A percentile compares a stretch with the other conserved stretches of the same genome.
These are phyloP conservation scores for Saturnispora dispora DNA, from an alignment of 805 yeast species.

Conservation along the genomic window DNA sequence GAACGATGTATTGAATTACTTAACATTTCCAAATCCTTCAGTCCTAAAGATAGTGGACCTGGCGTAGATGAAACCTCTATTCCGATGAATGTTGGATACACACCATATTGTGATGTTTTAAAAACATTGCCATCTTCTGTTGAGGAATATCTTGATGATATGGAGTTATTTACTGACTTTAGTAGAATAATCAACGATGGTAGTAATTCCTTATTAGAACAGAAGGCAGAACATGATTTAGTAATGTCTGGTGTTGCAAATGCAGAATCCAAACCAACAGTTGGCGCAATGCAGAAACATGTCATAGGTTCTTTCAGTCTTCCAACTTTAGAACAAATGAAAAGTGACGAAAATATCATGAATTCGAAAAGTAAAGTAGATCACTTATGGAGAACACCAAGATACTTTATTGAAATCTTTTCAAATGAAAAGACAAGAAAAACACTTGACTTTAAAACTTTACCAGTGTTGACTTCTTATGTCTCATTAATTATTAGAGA, in stretches of 20 bases:
- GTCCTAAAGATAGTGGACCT: slow-evolving; percentile 7
- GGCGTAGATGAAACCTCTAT: slow-evolving; percentile 6
- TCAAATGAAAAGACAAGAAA: slow-evolving; percentile 30
- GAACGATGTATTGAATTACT: slow-evolving; percentile 36
- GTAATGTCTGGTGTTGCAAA: slow-evolving; percentile 6
- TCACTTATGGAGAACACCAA: slow-evolving; percentile 57
- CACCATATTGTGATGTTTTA: slow-evolving; percentile 4
- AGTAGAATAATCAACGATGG: slow-evolving; percentile 14
- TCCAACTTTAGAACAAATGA: slow-evolving; percentile 31
- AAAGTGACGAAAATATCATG: slow-evolving; percentile 25
- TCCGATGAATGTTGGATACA: neutral
- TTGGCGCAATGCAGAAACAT: slow-evolving; percentile 15
- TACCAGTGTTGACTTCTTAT: slow-evolving; percentile 43
- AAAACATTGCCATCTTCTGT: slow-evolving; percentile 36
- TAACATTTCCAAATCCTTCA: slow-evolving; percentile 30
- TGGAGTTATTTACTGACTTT: slow-evolving; percentile 33
- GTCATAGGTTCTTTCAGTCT: slow-evolving; percentile 10
- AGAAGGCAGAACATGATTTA: slow-evolving; percentile 11
- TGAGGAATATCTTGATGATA: slow-evolving; percentile 32
- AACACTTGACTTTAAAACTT: slow-evolving; percentile 47
- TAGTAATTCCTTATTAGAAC: slow-evolving; percentile 9
- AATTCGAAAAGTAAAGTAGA: slow-evolving; percentile 42
- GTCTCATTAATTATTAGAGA: slow-evolving; percentile 65
- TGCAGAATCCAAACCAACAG: slow-evolving; percentile 17
- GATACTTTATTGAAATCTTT: slow-evolving; percentile 55